These are phyloP conservation scores for Vitellaria paradoxa DNA, from an alignment of 179 eudicot genomes.

Conservation along the genomic window DNA sequence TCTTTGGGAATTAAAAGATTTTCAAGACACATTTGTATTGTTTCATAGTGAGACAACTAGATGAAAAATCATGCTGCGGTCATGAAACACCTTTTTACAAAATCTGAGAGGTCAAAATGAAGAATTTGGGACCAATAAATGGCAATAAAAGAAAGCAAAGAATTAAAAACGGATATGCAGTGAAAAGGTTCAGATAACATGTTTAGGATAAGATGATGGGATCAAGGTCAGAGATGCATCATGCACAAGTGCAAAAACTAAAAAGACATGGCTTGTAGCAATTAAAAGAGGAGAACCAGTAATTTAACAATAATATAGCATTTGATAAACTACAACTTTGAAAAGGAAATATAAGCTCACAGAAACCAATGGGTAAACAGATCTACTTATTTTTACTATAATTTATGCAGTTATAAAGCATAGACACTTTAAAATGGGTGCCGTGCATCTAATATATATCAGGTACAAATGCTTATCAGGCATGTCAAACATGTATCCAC, in stretches of 20 bases:
- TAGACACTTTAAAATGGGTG: too few relatives aligned
- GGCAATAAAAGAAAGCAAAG: neutral
- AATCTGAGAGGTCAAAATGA: neutral
- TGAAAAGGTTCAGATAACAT: too few relatives aligned
- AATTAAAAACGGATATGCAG: too few relatives aligned
- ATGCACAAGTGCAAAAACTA: neutral
- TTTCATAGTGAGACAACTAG: neutral
- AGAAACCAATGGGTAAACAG: constrained; percentile 1
- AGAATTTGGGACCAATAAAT: neutral
- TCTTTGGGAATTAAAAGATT: too few relatives aligned
- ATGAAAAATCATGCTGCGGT: neutral
- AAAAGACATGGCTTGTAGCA: neutral
- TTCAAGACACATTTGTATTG: too few relatives aligned
- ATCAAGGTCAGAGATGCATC: too few relatives aligned
- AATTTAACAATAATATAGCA: neutral
- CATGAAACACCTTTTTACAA: neutral
- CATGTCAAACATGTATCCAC: too few relatives aligned
- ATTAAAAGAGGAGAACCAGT: neutral
- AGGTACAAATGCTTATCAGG: too few relatives aligned
- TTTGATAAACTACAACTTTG: neutral
- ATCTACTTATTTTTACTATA: neutral
- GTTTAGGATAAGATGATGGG: too few relatives aligned
- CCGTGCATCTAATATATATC: too few relatives aligned
- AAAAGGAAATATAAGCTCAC: neutral
- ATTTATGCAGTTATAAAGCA: too few relatives aligned